Conservation (phyloP, 345 rosid species). For the Gossypium raimondii region DNA sequence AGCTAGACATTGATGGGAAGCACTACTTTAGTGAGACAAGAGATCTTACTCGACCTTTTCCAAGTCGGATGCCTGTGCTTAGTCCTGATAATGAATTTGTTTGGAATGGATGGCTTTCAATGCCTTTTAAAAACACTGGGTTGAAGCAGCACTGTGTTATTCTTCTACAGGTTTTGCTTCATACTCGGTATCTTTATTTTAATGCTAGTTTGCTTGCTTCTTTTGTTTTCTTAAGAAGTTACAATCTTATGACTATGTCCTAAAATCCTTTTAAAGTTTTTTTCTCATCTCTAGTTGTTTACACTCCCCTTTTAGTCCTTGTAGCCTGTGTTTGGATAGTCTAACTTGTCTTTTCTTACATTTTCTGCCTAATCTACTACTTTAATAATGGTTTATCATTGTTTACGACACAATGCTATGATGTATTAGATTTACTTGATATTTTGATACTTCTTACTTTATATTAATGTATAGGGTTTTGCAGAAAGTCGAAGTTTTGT, state of each 20-base stretch:
- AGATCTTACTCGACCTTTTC: constrained; percentile 88
- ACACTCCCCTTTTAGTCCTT: neutral
- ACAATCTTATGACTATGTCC: neutral
- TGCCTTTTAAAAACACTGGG: constrained; percentile 66
- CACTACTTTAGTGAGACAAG: constrained; percentile 89
- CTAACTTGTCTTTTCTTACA: neutral
- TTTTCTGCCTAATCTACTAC: neutral
- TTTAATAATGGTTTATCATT: constrained; percentile 3
- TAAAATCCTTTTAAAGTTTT: neutral
- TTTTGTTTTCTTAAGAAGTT: neutral
- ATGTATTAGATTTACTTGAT: constrained; percentile 15
- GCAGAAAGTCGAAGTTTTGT: constrained; percentile 92
- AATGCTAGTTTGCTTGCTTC: constrained; percentile 22
- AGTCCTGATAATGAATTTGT: constrained; percentile 88
- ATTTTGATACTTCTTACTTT: constrained; percentile 41
- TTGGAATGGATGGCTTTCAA: constrained; percentile 87
- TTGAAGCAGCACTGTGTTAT: constrained; percentile 62
- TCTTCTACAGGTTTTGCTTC: constrained; percentile 84
- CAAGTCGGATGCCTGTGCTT: constrained; percentile 67
- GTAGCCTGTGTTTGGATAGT: neutral
- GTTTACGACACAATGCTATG: neutral
- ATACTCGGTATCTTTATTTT: constrained; percentile 23
- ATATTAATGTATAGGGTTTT: constrained; percentile 87
- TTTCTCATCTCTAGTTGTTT: neutral
- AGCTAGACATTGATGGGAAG: constrained; percentile 89